A percentile compares a stretch with the other conserved stretches of the same genome.
phyloP scores from a whole-genome alignment of 31 red algal species.

The Asparagopsis taxiformis region DNA sequence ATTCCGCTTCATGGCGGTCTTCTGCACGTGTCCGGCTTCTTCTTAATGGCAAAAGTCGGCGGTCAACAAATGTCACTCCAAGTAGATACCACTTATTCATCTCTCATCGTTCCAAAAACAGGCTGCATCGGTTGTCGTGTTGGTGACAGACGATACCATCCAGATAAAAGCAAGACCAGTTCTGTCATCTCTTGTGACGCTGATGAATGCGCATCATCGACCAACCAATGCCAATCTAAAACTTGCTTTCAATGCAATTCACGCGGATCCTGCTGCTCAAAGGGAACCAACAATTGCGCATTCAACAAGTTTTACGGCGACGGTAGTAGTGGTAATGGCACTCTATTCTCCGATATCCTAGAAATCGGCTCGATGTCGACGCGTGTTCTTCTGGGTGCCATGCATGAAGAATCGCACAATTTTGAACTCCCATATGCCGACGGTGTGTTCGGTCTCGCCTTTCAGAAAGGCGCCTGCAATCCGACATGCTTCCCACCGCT shows the following conservation, averaged over 20 bases:
- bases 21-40: constrained; percentile 62
- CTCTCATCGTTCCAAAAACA: constrained; percentile 36
- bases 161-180: constrained; percentile 1
- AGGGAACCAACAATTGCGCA: constrained; percentile 26
- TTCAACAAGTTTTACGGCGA: constrained; percentile 62
- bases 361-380: constrained; percentile 19
- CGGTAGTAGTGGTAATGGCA: constrained; percentile 53
- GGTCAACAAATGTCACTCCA: constrained; percentile 42
- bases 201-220: not conserved
- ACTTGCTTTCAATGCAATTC: constrained; percentile 28
- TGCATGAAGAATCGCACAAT: constrained; percentile 56
- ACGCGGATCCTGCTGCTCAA: constrained; percentile 28
- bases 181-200: constrained; percentile 22
- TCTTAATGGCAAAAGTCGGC: constrained; percentile 47
- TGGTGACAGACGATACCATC: constrained; percentile 60
- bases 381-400: constrained; percentile 35
- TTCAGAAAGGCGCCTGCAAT: constrained; percentile 42
- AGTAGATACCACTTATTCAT: constrained; percentile 43
- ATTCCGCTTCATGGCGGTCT: constrained; percentile 54
- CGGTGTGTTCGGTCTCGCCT: constrained; percentile 57
- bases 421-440: constrained; percentile 65
- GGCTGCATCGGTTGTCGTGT: constrained; percentile 58
- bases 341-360: constrained; percentile 39
- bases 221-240: constrained; percentile 11
- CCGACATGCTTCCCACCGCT: constrained; percentile 49